Evolutionary conservation across 169 alveolate species (phyloP), one percentile per base, ranked within the genome.

Genomic region (Plasmodium vivax): DNA sequence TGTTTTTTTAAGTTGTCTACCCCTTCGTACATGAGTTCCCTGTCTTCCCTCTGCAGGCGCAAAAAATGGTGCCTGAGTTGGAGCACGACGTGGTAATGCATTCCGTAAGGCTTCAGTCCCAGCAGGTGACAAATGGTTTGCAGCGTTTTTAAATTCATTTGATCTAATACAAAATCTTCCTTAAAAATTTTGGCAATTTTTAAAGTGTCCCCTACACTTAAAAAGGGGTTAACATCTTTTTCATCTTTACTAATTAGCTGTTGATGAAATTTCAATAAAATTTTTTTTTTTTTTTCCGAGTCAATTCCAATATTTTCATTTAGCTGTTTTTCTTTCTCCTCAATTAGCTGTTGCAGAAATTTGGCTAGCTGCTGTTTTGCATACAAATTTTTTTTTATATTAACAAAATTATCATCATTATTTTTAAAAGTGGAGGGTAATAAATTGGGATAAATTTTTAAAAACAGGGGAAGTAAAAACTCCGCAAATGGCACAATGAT

Each of bases 401-500:
- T 96, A 81, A 95, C 97, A 84, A 94, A 96, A 74, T 96, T 96
- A 75, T 96, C 96, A 58, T 92, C 95, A 54, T 94, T 95, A 47
- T 97, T 94, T 75, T 95, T 93, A 90, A 98, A 98, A 2, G 99
- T 98, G 19, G 98, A 97, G 5, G 99, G 99, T 30, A 98, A 95
- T 97, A 97, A 94, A 73, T 97, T 96, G 5, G 99, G 99, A 95
- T 97, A 98, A 47, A 97, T 95, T 36, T 98, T 95, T 23, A 98
- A 94, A 72, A 96, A 98, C n/a, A 98, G 92, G 10, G 99, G 99
- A 56, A 97, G 95, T 72, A 96, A 92, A 73, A 97, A 95, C 87
- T 98, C 99, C 43, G 98, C 98, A 73, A 97, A 97, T 6, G 99
- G 99, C 3, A 97, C 97, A 10, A 98, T 96, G 5, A 98, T 82